Conservation (phyloP, 495 filamentous ascomycete genomes). For the Annulohypoxylon bovei region DNA sequence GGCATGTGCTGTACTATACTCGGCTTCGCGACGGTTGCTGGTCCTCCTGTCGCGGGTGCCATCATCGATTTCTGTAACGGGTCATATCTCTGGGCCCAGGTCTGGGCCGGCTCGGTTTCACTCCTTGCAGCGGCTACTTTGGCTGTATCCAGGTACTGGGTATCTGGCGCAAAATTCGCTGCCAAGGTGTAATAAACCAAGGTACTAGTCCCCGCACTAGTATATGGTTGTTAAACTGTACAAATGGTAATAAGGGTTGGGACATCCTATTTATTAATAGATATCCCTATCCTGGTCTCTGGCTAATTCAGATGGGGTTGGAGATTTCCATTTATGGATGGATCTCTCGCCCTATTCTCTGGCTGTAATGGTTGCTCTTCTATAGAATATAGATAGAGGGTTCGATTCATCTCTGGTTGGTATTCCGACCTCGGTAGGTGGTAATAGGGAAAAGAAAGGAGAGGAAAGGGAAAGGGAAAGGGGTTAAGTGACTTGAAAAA, state of each 20-base stretch:
- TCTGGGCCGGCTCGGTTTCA: slow-evolving; percentile 55
- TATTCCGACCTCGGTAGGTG: slow-evolving; percentile 16
- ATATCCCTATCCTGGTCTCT: background rate
- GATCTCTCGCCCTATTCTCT: background rate
- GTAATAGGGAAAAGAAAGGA: background rate
- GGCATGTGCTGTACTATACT: slow-evolving; percentile 57
- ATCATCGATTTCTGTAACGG: slow-evolving; percentile 54
- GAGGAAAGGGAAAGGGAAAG: slow-evolving; percentile 3
- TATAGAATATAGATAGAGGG: slow-evolving; percentile 21
- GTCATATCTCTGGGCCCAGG: slow-evolving; percentile 51
- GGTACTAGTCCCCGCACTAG: background rate
- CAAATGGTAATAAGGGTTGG: slow-evolving; percentile 11
- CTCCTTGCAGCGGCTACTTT: slow-evolving; percentile 35
- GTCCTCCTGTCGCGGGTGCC: slow-evolving; percentile 55
- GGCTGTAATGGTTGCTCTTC: slow-evolving; percentile 14
- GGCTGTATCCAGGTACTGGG: slow-evolving; percentile 26
- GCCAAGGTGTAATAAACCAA: slow-evolving; percentile 28
- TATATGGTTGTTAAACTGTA: slow-evolving; percentile 7
- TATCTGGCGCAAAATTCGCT: slow-evolving; percentile 24
- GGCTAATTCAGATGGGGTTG: background rate
- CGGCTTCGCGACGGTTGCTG: slow-evolving; percentile 54
- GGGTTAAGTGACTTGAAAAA: slow-evolving; percentile 10
- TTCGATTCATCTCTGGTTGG: slow-evolving; percentile 4
- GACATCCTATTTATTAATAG: background rate
- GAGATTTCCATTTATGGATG: background rate